Percentiles rank a stretch among this genome's conserved stretches.
Conservation (phyloP, 495 filamentous ascomycete genomes). For the Ascobolus immersus region DNA sequence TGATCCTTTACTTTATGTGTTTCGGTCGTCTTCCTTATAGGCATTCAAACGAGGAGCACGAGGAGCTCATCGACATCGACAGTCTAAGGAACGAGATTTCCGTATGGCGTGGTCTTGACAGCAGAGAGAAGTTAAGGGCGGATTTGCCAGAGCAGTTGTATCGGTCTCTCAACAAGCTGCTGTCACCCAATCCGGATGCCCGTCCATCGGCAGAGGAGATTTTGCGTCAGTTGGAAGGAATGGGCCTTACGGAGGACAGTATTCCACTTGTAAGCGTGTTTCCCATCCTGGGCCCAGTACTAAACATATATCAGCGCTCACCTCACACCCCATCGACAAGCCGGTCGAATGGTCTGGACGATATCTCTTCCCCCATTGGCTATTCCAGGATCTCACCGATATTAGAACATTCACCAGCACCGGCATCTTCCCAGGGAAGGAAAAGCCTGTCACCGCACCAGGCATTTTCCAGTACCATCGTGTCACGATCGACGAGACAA, state of each 20-base stretch:
- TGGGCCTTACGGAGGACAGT: slow-evolving; percentile 33
- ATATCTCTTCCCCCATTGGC: too few species aligned
- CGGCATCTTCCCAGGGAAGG: slow-evolving; percentile 1
- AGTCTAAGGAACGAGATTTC: slow-evolving; percentile 64
- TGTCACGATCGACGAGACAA: slow-evolving; percentile 14
- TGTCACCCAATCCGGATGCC: slow-evolving; percentile 49
- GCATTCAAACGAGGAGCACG: slow-evolving; percentile 58
- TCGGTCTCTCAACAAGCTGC: slow-evolving; percentile 49
- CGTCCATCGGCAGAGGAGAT: slow-evolving; percentile 75
- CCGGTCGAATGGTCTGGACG: too few species aligned
- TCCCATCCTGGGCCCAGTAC: slow-evolving; percentile 18
- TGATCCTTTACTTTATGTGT: slow-evolving; percentile 96
- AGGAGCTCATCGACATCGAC: slow-evolving; percentile 87
- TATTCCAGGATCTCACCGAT: too few species aligned
- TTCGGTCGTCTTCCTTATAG: slow-evolving; percentile 70
- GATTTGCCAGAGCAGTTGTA: slow-evolving; percentile 79
- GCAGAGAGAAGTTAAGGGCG: slow-evolving; percentile 40
- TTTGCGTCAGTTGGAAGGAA: slow-evolving; percentile 48
- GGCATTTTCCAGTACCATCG: slow-evolving; percentile 22
- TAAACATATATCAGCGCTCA: slow-evolving; percentile 14
- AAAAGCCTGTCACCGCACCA: slow-evolving; percentile 19
- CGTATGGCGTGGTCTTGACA: slow-evolving; percentile 64
- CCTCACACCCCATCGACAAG: slow-evolving; percentile 17
- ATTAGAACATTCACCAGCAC: slow-evolving; percentile 8
- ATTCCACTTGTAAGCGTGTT: slow-evolving; percentile 20